Evolutionary conservation across 345 rosid species (phyloP).

Genomic region (Moricandia moricandioides): DNA sequence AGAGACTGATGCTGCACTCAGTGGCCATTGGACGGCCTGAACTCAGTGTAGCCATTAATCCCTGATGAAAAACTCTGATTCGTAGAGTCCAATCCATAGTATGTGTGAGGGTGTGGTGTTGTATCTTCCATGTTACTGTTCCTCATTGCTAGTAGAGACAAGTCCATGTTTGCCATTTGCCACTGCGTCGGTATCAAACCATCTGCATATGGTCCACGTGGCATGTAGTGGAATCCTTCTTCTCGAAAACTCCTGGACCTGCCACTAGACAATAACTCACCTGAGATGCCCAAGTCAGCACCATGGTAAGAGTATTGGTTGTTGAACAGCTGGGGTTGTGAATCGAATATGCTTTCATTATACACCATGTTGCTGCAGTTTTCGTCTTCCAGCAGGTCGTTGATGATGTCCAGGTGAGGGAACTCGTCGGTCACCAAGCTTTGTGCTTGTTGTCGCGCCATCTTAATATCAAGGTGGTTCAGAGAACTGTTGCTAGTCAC

Average conservation of each 20-base stretch:
- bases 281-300: constrained; percentile 44
- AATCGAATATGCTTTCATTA: constrained; percentile 30
- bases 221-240: constrained; percentile 45
- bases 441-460: constrained; percentile 50
- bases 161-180: constrained; percentile 65
- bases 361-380: constrained; percentile 43
- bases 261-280: constrained; percentile 48
- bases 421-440: constrained; percentile 70
- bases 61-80: constrained; percentile 48
- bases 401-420: constrained; percentile 96
- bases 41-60: constrained; percentile 60
- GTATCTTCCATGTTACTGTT: constrained; percentile 43
- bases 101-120: constrained; percentile 27
- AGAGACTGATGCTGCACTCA: constrained; percentile 31
- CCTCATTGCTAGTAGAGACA: constrained; percentile 55
- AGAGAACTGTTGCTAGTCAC: constrained; percentile 24
- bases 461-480: constrained; percentile 16
- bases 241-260: constrained; percentile 61
- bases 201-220: constrained; percentile 15
- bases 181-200: constrained; percentile 46
- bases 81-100: background rate
- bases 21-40: constrained; percentile 68
- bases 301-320: constrained; percentile 53
- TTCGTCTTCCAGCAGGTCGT: constrained; percentile 95
- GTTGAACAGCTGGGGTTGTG: constrained; percentile 45